Evolutionary conservation across 2,329 filamentous ascomycete genomes (phyloP).

Genomic region (Trematosphaeria pertusa): DNA sequence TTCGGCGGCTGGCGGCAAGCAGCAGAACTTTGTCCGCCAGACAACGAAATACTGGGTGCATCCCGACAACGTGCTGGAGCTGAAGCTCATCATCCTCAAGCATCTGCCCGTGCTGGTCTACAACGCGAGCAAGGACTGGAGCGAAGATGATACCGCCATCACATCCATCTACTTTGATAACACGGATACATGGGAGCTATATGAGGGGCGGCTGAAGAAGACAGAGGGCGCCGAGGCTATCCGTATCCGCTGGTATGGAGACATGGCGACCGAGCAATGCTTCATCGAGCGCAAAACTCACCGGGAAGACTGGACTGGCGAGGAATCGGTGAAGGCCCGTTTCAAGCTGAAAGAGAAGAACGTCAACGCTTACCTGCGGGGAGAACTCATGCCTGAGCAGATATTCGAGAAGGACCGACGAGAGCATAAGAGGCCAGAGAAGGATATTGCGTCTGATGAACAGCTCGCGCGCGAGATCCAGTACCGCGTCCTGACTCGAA

Average conservation of each 20-base stretch:
- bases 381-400: conserved; percentile 81
- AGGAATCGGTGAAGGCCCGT: conserved; percentile 97
- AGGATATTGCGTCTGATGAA: conserved; percentile 90
- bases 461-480: conserved; percentile 90
- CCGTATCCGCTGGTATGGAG: conserved; percentile 94
- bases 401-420: conserved; percentile 97
- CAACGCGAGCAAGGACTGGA: conserved; percentile 96
- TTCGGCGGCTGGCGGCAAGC: conserved; percentile 84
- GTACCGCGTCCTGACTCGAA: conserved; percentile 87
- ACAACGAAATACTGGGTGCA: conserved; percentile 99
- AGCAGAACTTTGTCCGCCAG: conserved; percentile 95
- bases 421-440: conserved; percentile 91
- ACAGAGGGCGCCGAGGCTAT: conserved; percentile 97
- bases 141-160: conserved; percentile 87
- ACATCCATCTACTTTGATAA: conserved; percentile 99
- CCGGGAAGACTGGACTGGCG: conserved; percentile 97
- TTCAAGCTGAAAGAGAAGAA: conserved; percentile 98
- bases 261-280: conserved; percentile 93
- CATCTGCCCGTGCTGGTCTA: conserved; percentile 97
- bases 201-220: conserved; percentile 94
- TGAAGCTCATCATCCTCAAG: conserved; percentile 97
- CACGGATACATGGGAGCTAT: conserved; percentile 89
- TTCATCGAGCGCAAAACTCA: conserved; percentile 98
- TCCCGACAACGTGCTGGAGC: conserved; percentile 95
- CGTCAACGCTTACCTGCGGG: conserved; percentile 87